These are phyloP conservation scores for Leishmania major DNA, from an alignment of 208 protist genomes.

Conservation along the genomic window DNA sequence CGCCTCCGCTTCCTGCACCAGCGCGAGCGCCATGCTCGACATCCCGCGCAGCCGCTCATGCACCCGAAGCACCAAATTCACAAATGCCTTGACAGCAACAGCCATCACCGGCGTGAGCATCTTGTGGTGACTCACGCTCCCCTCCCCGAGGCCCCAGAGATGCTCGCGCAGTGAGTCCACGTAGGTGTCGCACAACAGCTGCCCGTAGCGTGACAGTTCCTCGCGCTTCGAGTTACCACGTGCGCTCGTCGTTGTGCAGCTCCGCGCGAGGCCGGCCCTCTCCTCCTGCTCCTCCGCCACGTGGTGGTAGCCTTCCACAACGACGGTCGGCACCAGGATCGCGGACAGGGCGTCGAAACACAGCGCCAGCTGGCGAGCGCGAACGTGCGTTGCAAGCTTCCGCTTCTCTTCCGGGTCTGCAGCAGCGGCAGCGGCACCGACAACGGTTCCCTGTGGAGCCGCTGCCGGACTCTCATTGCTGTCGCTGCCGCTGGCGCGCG, in stretches of 20 bases:
- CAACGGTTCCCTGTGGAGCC: background rate
- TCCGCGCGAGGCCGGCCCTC: conserved; percentile 1
- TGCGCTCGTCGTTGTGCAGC: conserved; percentile 14
- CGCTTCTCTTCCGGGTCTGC: conserved; percentile 15
- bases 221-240: conserved; percentile 26
- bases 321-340: conserved; percentile 47
- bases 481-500: background rate
- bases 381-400: conserved; percentile 11
- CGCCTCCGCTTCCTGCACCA: conserved; percentile 18
- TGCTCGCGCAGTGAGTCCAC: conserved; percentile 63
- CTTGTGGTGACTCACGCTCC: conserved; percentile 4
- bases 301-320: conserved; percentile 12
- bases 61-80: conserved; percentile 55
- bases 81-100: conserved; percentile 50
- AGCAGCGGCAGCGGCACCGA: background rate
- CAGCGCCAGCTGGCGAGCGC: conserved; percentile 39
- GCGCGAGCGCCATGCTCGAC: conserved; percentile 41
- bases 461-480: background rate
- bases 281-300: conserved; percentile 10
- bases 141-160: conserved; percentile 19
- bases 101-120: conserved; percentile 49
- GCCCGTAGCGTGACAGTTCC: conserved; percentile 55
- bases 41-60: conserved; percentile 66
- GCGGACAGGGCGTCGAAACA: conserved; percentile 65
- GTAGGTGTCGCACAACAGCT: conserved; percentile 80